Base-by-base conservation (phyloP, 345 rosid genomes). In the Noccaea caerulescens region DNA sequence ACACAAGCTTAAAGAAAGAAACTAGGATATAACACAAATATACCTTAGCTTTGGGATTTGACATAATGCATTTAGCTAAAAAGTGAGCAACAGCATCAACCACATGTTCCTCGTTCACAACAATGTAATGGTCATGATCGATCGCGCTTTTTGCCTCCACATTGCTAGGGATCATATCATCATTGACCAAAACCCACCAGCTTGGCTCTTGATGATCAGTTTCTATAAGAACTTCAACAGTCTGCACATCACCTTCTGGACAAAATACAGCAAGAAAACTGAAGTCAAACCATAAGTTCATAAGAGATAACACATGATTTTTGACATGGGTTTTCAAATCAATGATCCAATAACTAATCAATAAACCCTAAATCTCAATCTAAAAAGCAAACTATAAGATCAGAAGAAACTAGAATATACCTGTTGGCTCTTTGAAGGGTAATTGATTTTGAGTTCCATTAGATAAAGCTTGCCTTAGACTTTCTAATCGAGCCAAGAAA, bases 111-210 rank as follows among this genome's bases (percentile, higher is more conserved):
- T 93, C 96, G 36, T 75, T 79, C 38, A 91, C 78, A 42, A 91
- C 81, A 10, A 91, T 79, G 77, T 93, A 93, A 68, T 73, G 86
- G 8, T 93, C 94, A 58, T 87, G 66, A 73, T 93, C 98, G 11
- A 93, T 89, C 3, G 86, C 84, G 59, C 96, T 89, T 79, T 80
- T 52, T 75, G 91, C 98, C 72, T 89, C 97, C 6, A 77, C 84
- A 63, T 84, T 85, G 76, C 79, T 83, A 1, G 88, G 97, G 42
- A 84, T 75, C 98, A 89, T 91, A 49, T 93, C 96, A 68, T 91
- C 93, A 2, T 91, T 85, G 41, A 93, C 98, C 87, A 96, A 89
- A 23, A 93, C 94, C 98, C 98, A 93, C 96, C 96, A 85, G 73
- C 98, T 91, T 20, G 97, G 98, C 42, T 91, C 88, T 66, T 89